These are phyloP conservation scores for Clitopilus passeckerianus DNA, from an alignment of 768 basidiomycete species.

Conservation along the genomic window DNA sequence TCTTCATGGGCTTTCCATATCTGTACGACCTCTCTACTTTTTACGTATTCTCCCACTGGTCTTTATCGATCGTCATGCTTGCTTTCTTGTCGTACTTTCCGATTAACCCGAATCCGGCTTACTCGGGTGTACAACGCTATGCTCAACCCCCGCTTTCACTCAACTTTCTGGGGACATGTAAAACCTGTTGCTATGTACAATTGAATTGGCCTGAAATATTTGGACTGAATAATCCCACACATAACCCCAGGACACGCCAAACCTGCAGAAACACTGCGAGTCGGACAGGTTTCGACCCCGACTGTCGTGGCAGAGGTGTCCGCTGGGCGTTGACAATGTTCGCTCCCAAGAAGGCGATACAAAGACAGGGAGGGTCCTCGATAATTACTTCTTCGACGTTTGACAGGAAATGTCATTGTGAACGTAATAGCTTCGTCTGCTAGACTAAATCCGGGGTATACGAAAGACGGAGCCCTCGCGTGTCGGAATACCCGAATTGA, in stretches of 20 bases:
- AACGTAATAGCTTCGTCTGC: not conserved
- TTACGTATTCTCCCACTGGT: not conserved
- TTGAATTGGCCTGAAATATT: not conserved
- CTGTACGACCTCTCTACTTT: not conserved
- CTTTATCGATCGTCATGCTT: not conserved
- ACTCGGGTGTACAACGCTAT: not conserved
- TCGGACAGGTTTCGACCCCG: not conserved
- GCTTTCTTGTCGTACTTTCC: conserved; percentile 1
- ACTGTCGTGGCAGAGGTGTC: not conserved
- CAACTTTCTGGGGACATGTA: not conserved
- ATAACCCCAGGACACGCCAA: not conserved
- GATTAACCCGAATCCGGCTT: not conserved
- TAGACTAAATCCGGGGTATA: not conserved
- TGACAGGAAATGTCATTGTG: not conserved
- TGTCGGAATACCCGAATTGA: not conserved
- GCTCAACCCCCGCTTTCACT: not conserved
- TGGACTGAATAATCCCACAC: not conserved
- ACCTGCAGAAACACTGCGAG: not conserved
- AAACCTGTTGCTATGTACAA: not conserved
- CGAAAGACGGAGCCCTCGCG: not conserved
- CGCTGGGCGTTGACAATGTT: not conserved
- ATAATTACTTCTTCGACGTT: not conserved
- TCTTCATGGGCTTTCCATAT: not conserved
- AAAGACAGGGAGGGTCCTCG: not conserved
- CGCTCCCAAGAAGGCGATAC: not conserved